Percentiles rank a stretch among this genome's conserved stretches.
These are phyloP conservation scores for Pseudonitzschia pungens DNA, from an alignment of 108 stramenopile genomes.

Conservation along the genomic window DNA sequence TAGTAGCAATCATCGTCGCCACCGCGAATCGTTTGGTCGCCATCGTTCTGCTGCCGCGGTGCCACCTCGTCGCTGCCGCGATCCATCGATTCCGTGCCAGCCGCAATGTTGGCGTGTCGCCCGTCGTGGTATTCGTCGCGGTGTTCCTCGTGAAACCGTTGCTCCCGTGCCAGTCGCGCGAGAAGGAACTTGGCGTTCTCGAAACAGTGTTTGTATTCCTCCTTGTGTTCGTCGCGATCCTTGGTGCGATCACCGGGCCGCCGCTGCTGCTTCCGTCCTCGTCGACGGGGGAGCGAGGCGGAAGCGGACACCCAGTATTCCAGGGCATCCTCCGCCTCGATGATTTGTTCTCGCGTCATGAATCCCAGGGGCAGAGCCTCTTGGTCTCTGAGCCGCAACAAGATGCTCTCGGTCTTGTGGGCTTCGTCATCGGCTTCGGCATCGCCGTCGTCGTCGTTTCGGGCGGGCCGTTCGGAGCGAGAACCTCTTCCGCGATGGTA, in stretches of 20 bases:
- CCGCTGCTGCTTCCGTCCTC: neutral
- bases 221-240: neutral
- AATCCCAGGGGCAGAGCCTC: neutral
- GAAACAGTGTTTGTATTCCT: neutral
- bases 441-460: neutral
- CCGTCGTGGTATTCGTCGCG: neutral
- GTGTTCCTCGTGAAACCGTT: neutral
- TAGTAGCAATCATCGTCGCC: neutral
- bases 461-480: neutral
- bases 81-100: neutral
- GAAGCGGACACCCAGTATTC: conserved; percentile 9
- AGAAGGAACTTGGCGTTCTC: conserved; percentile 17
- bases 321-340: conserved; percentile 17
- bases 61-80: neutral
- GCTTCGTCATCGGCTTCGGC: neutral
- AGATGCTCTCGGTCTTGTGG: neutral
- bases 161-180: conserved; percentile 4
- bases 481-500: too few relatives aligned
- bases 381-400: neutral
- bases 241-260: neutral
- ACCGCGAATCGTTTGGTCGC: neutral
- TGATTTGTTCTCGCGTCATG: conserved; percentile 1
- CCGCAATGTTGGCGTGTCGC: neutral
- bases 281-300: neutral
- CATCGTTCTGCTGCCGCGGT: neutral